A percentile compares a stretch with the other conserved stretches of the same genome.
phyloP scores from a whole-genome alignment of 257 asterid genomes.

The Solanum arcanum region DNA sequence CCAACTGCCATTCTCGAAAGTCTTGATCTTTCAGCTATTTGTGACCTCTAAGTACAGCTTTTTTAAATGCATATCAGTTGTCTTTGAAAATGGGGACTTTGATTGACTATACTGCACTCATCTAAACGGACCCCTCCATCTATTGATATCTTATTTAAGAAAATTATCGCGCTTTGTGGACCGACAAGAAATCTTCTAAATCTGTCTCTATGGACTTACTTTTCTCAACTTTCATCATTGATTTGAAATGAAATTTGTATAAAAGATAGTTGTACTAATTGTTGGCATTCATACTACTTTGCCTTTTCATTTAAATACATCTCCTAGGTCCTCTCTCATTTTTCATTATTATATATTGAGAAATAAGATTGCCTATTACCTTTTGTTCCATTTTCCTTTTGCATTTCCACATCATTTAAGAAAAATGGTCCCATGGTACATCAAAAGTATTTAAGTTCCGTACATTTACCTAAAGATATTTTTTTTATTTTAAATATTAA shows the following conservation, averaged over 20 bases:
- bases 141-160: not conserved
- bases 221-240: constrained; percentile 18
- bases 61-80: not conserved
- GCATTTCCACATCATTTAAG: not conserved
- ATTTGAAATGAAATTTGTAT: constrained; percentile 20
- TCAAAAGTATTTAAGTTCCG: not conserved
- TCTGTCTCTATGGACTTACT: not conserved
- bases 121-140: not conserved
- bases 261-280: constrained; percentile 12
- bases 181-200: not conserved
- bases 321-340: constrained; percentile 25
- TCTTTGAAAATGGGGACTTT: not conserved
- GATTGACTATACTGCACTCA: not conserved
- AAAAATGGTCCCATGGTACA: not conserved
- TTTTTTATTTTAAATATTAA: not conserved
- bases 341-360: not conserved
- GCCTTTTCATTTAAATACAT: constrained; percentile 16
- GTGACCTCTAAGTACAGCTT: not conserved
- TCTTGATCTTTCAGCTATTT: not conserved
- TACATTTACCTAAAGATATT: not conserved
- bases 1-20: not conserved
- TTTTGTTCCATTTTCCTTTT: not conserved
- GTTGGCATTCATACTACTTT: constrained; percentile 10
- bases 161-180: not conserved
- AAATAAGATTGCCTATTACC: not conserved